phyloP scores from a whole-genome alignment of 495 filamentous ascomycete genomes.

The Penicillium cinerascens region DNA sequence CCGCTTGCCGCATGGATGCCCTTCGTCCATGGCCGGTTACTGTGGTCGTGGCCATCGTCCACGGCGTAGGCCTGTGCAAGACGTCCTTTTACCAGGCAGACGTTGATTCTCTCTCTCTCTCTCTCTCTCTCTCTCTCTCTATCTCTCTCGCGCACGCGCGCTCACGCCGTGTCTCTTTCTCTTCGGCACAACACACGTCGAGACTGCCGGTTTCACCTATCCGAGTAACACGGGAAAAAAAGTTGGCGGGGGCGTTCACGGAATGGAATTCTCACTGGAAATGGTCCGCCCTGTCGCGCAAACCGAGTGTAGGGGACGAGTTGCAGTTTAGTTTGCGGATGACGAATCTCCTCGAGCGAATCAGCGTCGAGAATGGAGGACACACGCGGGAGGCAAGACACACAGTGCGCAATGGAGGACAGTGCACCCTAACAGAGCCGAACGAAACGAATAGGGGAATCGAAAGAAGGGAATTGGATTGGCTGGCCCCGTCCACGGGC shows the following conservation, averaged over 20 bases:
- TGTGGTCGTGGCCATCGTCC: conserved; percentile 42
- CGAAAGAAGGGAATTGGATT: conserved; percentile 3
- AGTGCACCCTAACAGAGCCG: background rate
- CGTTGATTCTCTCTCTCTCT: background rate
- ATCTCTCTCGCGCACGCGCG: too few species aligned
- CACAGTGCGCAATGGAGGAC: background rate
- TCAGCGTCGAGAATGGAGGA: conserved; percentile 24
- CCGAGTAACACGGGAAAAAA: background rate
- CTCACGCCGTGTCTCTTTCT: background rate
- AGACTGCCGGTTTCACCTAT: background rate
- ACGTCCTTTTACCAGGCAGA: background rate
- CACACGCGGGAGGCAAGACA: conserved; percentile 18
- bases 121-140: too few species aligned
- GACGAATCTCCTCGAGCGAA: conserved; percentile 38
- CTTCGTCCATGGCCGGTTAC: conserved; percentile 45
- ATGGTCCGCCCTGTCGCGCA: background rate
- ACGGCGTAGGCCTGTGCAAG: background rate
- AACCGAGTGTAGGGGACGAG: background rate
- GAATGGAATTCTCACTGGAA: background rate
- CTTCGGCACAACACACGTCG: background rate
- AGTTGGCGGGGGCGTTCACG: background rate
- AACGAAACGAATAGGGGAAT: conserved; percentile 2
- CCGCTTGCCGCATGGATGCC: conserved; percentile 41
- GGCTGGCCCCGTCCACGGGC: conserved; percentile 6
- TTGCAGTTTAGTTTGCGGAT: conserved; percentile 20